Evolutionary conservation across 202 grass and related monocot genomes (phyloP), one percentile per base, ranked within the genome.

Genomic region (Miscanthus sacchariflorus): DNA sequence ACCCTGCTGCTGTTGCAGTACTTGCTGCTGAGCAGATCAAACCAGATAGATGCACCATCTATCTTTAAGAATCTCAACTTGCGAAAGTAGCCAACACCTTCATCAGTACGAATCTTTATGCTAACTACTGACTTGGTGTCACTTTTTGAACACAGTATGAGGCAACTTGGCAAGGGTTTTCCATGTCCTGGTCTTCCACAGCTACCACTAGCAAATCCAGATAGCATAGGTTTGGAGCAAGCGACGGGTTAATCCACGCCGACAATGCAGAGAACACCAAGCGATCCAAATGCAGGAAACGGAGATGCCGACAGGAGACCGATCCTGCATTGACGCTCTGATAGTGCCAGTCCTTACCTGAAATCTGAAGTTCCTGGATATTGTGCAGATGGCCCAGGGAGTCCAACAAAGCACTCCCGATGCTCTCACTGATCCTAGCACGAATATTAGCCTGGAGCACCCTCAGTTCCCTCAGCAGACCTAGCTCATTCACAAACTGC

Each of bases 361-460:
- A 3, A 35, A 67, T 30, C 1, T 5, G 0, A 5, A 67, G 1
- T 3, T 1, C 12, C 11, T 27, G 12, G 13, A 68, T 33, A 15
- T 68, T 30, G 27, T 3, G 4, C 25, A 33, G 12, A 33, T 68
- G 30, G 5, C 65, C 65, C 28, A 68, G 66, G 66, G 66, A 68
- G 0, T 68, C 66, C 5, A 17, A 14, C 13, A 35, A 68, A 35
- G 5, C 5, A 7, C 5, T 35, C 65, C 1, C 5, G 11, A 18
- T 68, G 66, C 28, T 17, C 27, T 68, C 14, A 8, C 6, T 8
- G 0, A 33, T 33, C 33, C 0, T 11, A 12, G 1, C 9, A 72
- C 0, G 0, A 42, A 72, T 72, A 0, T 0, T 0, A n/a, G 4
- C 4, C 1, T 3, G 0, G 9, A 72, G 70, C 9, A 72, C 38